Percentiles rank a stretch among this genome's conserved stretches.
phyloP scores from a whole-genome alignment of 495 filamentous ascomycete species.

The Rusavskia elegans region DNA sequence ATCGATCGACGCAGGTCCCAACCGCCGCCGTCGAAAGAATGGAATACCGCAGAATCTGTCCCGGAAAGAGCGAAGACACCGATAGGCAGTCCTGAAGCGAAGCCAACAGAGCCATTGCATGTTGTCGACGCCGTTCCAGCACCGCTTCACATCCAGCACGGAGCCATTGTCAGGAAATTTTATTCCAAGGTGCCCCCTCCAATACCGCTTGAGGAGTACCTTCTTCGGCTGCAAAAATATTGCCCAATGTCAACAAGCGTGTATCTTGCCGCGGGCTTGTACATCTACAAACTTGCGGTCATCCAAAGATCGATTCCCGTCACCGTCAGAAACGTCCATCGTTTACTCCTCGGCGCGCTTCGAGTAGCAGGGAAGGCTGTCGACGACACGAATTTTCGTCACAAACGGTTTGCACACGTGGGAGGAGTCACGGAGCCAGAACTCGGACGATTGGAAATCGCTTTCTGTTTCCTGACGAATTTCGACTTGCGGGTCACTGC shows the following conservation, averaged over 20 bases:
- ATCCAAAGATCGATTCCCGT: constrained; percentile 58
- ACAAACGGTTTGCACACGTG: constrained; percentile 69
- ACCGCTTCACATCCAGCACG: constrained; percentile 51
- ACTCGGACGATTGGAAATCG: constrained; percentile 71
- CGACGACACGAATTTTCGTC: constrained; percentile 77
- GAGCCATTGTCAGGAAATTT: constrained; percentile 75
- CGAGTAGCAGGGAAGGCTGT: constrained; percentile 83
- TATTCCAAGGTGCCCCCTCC: constrained; percentile 73
- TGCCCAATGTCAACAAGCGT: constrained; percentile 96
- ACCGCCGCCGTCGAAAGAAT: background rate
- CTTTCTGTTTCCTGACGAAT: constrained; percentile 71
- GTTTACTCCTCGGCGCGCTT: constrained; percentile 68
- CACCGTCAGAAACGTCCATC: constrained; percentile 71
- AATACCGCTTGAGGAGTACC: constrained; percentile 70
- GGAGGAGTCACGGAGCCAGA: constrained; percentile 74
- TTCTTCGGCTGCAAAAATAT: constrained; percentile 70
- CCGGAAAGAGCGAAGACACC: constrained; percentile 22
- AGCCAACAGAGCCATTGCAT: constrained; percentile 21
- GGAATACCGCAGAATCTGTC: constrained; percentile 15
- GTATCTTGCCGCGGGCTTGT: constrained; percentile 82
- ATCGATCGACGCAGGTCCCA: constrained; percentile 1
- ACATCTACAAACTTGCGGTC: constrained; percentile 67
- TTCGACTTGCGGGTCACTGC: constrained; percentile 64
- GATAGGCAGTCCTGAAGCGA: constrained; percentile 28
- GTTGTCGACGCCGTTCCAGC: constrained; percentile 45